These are phyloP conservation scores for Athelia sp. DNA, from an alignment of 1,284 basidiomycete species.

Conservation along the genomic window DNA sequence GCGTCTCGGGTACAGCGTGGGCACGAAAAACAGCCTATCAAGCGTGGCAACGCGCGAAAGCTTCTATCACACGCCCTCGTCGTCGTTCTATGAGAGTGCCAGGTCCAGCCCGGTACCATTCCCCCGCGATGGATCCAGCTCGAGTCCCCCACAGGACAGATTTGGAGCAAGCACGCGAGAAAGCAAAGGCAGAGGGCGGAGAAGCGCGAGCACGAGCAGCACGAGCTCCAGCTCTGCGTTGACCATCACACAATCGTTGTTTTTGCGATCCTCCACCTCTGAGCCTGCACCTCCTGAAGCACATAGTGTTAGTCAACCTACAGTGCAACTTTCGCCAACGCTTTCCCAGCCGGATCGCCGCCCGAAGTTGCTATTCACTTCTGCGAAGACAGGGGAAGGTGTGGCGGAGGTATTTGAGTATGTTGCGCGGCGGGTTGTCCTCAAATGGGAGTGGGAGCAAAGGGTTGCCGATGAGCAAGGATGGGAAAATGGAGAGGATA, in stretches of 20 bases:
- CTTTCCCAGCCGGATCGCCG: conserved; percentile 18
- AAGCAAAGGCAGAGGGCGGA: not conserved
- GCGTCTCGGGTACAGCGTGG: not conserved
- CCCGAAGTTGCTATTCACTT: conserved; percentile 65
- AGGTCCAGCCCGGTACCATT: not conserved
- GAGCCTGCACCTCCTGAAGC: not conserved
- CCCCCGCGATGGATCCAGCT: not conserved
- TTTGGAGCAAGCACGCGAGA: not conserved
- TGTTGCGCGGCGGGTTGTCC: conserved; percentile 52
- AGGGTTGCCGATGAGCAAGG: conserved; percentile 5
- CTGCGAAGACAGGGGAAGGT: conserved; percentile 70
- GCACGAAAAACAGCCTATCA: not conserved
- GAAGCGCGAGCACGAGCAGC: not conserved
- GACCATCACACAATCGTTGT: not conserved
- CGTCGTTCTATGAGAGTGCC: conserved; percentile 8
- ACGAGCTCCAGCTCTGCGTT: not conserved
- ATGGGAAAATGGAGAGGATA: not conserved
- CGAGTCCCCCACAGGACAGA: too few relatives aligned
- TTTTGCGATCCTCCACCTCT: not conserved
- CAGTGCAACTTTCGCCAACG: not conserved
- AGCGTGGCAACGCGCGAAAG: not conserved
- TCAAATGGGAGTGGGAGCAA: conserved; percentile 61
- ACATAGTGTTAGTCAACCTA: not conserved
- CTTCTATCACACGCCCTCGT: not conserved
- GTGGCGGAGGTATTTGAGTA: conserved; percentile 68